A percentile compares a stretch with the other conserved stretches of the same genome.
Conservation (phyloP, 208 protist species). For the Phytomonas sp. region DNA sequence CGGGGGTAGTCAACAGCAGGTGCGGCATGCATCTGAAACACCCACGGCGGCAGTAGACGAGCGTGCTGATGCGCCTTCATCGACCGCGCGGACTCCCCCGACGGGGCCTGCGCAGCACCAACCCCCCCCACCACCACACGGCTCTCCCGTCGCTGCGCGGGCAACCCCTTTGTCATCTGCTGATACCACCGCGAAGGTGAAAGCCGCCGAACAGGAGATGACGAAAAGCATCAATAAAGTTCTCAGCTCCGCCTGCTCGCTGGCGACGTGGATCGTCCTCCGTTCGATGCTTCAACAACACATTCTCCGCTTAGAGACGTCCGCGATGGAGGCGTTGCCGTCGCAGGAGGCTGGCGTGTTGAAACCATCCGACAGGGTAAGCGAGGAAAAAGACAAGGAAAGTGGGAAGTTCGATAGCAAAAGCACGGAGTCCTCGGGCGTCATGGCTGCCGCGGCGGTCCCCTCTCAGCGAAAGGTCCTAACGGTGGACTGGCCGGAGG, state of each 20-base stretch:
- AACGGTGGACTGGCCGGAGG: conserved; percentile 45
- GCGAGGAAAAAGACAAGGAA: not conserved
- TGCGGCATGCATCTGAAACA: not conserved
- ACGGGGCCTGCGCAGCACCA: not conserved
- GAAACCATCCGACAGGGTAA: not conserved
- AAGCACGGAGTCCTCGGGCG: not conserved
- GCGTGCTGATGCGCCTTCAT: not conserved
- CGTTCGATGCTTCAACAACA: conserved; percentile 49
- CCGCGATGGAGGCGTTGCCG: conserved; percentile 4
- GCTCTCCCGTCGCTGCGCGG: conserved; percentile 2
- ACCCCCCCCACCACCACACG: not conserved
- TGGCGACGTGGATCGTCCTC: conserved; percentile 67
- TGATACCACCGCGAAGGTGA: not conserved
- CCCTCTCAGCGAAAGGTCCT: conserved; percentile 7
- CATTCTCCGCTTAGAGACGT: conserved; percentile 11
- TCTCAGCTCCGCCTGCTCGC: conserved; percentile 29
- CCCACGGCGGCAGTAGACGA: not conserved
- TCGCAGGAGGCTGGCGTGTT: not conserved
- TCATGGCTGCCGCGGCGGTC: not conserved
- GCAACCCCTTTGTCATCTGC: no score
- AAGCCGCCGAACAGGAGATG: conserved; percentile 14
- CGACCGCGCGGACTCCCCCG: not conserved
- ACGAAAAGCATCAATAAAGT: conserved; percentile 41
- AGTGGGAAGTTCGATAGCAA: not conserved
- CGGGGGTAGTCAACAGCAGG: not conserved